Conservation (phyloP, 495 filamentous ascomycete species). For the Talaromyces trachyspermus region DNA sequence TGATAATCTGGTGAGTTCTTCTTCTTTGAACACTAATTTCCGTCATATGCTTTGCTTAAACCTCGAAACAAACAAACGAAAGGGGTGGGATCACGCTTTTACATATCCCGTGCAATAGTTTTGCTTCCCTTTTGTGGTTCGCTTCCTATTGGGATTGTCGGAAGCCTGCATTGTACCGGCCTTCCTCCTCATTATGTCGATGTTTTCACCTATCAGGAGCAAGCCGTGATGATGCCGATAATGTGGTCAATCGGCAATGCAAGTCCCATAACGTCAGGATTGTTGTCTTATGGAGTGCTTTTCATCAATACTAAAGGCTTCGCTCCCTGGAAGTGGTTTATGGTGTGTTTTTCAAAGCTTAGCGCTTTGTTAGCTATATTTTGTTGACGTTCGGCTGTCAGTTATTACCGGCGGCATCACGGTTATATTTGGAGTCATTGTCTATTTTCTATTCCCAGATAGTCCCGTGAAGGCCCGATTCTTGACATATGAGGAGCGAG, state of each 20-base stretch:
- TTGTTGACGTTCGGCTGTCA: too few species aligned
- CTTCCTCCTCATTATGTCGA: slow-evolving; percentile 31
- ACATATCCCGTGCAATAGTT: slow-evolving; percentile 31
- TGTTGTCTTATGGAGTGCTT: slow-evolving; percentile 33
- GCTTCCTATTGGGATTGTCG: slow-evolving; percentile 32
- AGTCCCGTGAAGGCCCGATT: slow-evolving; percentile 50
- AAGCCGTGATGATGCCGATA: slow-evolving; percentile 34
- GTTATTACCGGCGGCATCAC: slow-evolving; percentile 44
- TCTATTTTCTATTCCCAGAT: slow-evolving; percentile 48
- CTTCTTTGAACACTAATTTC: too few species aligned
- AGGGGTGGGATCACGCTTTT: slow-evolving; percentile 32
- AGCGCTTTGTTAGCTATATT: too few species aligned
- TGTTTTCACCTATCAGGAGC: slow-evolving; percentile 40
- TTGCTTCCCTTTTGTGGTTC: slow-evolving; percentile 30
- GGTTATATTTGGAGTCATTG: slow-evolving; percentile 40
- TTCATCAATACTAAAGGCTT: slow-evolving; percentile 34
- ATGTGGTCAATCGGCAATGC: slow-evolving; percentile 36
- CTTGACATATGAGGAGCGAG: slow-evolving; percentile 45
- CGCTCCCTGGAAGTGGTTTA: slow-evolving; percentile 35
- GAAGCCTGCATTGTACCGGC: slow-evolving; percentile 36
- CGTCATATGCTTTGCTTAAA: background rate
- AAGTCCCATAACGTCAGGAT: slow-evolving; percentile 34
- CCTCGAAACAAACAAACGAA: too few species aligned
- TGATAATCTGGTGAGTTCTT: slow-evolving; percentile 28
- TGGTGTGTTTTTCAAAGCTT: slow-evolving; percentile 20